Evolutionary conservation across 2,329 filamentous ascomycete genomes (phyloP).

Genomic region (Diaporthe capsici): DNA sequence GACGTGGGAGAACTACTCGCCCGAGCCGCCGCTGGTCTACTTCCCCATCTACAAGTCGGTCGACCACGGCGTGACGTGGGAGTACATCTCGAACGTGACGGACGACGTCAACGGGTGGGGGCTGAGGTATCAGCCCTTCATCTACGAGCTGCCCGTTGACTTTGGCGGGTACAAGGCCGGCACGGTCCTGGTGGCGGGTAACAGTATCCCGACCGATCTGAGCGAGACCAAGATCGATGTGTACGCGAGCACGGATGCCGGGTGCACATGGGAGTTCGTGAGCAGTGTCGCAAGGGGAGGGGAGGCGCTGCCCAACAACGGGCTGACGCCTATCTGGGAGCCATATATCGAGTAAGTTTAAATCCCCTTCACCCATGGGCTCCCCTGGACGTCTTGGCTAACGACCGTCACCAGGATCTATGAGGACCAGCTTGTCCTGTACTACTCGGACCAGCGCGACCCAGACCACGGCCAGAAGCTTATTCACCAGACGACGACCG

Average conservation of each 20-base stretch:
- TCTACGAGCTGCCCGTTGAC: conserved; percentile 72
- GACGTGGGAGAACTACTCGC: conserved; percentile 71
- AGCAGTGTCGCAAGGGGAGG: conserved; percentile 76
- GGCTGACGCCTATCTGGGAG: conserved; percentile 79
- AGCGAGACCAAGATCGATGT: conserved; percentile 77
- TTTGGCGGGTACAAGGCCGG: conserved; percentile 72
- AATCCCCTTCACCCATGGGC: neutral
- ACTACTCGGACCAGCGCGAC: conserved; percentile 81
- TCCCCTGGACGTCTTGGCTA: neutral
- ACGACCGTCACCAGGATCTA: conserved; percentile 52
- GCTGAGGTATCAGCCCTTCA: conserved; percentile 77
- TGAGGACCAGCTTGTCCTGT: conserved; percentile 72
- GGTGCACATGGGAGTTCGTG: conserved; percentile 76
- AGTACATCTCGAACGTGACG: conserved; percentile 71
- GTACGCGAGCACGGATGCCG: conserved; percentile 74
- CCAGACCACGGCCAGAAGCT: conserved; percentile 77
- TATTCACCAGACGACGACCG: conserved; percentile 72
- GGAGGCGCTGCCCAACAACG: conserved; percentile 73
- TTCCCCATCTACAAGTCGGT: conserved; percentile 68
- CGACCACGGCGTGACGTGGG: conserved; percentile 73
- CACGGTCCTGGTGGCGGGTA: conserved; percentile 74
- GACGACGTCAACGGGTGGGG: conserved; percentile 77
- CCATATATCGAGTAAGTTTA: conserved; percentile 69
- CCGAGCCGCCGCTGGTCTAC: conserved; percentile 67
- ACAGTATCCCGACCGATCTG: conserved; percentile 68